Conservation (phyloP, 352 stramenopile species). For the Globisporangium acanthophoron region DNA sequence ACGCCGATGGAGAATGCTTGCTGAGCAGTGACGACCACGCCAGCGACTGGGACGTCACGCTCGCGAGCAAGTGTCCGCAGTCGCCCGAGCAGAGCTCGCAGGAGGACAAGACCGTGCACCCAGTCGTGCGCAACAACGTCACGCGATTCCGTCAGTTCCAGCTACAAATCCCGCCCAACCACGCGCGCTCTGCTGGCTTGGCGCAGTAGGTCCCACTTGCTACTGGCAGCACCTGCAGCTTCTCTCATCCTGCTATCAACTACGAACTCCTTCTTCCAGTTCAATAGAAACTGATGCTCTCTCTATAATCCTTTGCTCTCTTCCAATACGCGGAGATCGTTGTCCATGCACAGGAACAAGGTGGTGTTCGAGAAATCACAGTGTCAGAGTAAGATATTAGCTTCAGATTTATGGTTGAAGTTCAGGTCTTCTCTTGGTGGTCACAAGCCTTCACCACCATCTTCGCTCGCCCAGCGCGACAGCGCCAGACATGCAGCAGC, state of each 20-base stretch:
- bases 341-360: too few species aligned
- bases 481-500: background rate
- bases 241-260: background rate
- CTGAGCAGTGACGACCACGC: background rate
- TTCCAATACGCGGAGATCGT: too few species aligned
- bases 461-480: background rate
- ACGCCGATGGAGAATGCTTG: slow-evolving; percentile 1
- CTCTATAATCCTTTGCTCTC: background rate
- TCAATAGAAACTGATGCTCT: background rate
- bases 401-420: background rate
- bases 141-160: slow-evolving; percentile 43
- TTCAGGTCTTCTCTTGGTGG: background rate
- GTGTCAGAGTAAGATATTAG: background rate
- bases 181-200: slow-evolving; percentile 10
- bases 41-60: slow-evolving; percentile 13
- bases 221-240: background rate
- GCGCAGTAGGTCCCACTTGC: background rate
- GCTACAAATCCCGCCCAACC: slow-evolving; percentile 47
- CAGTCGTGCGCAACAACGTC: slow-evolving; percentile 20
- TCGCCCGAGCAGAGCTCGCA: slow-evolving; percentile 16
- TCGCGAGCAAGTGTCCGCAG: slow-evolving; percentile 8
- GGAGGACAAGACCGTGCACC: slow-evolving; percentile 2
- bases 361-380: too few species aligned
- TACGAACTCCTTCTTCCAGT: background rate
- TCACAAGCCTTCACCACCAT: background rate